Percentiles rank a stretch among this genome's conserved stretches.
Evolutionary conservation across 208 protist genomes (phyloP).

Genomic region (Leishmania major): DNA sequence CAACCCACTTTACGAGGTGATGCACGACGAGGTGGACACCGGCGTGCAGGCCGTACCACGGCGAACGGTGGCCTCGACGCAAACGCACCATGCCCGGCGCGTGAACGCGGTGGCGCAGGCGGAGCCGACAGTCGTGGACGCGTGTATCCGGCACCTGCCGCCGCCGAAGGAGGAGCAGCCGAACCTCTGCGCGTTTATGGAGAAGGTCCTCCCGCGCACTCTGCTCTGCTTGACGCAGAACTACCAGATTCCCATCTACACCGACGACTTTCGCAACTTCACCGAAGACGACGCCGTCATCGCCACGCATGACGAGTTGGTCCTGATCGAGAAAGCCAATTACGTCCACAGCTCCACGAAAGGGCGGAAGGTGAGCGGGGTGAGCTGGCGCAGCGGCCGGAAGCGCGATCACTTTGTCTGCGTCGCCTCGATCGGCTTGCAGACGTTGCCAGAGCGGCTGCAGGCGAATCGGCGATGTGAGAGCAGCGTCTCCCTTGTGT

Average conservation of each 20-base stretch:
- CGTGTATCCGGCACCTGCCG: slow-evolving; percentile 64
- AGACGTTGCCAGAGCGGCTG: slow-evolving; percentile 74
- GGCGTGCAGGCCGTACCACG: slow-evolving; percentile 78
- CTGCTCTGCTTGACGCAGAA: slow-evolving; percentile 87
- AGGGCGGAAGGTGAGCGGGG: slow-evolving; percentile 70
- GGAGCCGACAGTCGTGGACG: slow-evolving; percentile 81
- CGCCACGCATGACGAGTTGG: slow-evolving; percentile 76
- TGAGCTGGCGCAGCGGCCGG: slow-evolving; percentile 81
- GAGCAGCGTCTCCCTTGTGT: slow-evolving; percentile 80
- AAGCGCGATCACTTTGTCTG: slow-evolving; percentile 77
- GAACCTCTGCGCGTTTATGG: slow-evolving; percentile 69
- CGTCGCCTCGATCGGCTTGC: slow-evolving; percentile 69
- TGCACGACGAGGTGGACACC: slow-evolving; percentile 73
- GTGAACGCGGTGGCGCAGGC: slow-evolving; percentile 84
- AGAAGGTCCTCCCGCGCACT: slow-evolving; percentile 78
- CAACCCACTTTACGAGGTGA: slow-evolving; percentile 69
- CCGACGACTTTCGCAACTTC: slow-evolving; percentile 83
- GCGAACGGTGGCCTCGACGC: slow-evolving; percentile 33
- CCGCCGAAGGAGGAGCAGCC: slow-evolving; percentile 62
- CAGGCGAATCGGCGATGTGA: slow-evolving; percentile 74
- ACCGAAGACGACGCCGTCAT: slow-evolving; percentile 90
- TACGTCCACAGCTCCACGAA: slow-evolving; percentile 84
- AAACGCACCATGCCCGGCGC: slow-evolving; percentile 80
- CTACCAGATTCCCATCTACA: slow-evolving; percentile 85
- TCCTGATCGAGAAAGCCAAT: slow-evolving; percentile 87